Base-by-base conservation (phyloP, 1,139 yeast species). In the Suzukiozyma palmioleophila region DNA sequence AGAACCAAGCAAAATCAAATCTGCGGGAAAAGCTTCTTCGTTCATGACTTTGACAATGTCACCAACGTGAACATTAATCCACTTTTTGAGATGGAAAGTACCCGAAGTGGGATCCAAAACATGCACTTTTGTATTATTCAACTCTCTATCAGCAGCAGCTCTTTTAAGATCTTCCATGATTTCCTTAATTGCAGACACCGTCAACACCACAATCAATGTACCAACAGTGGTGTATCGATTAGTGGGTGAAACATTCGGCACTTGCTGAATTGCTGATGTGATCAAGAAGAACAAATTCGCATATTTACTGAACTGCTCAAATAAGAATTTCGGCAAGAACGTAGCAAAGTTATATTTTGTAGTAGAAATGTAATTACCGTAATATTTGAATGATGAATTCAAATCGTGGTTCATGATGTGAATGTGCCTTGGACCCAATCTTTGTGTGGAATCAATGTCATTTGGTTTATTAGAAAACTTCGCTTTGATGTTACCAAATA, bases 261-360 rank as follows among this genome's bases (percentile, higher is more conserved):
- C 97, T 59, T 94, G 99, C 66, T 94, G 99, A 50, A 94, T 92
- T 32, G 79, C 74, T 3, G 97, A 85, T 0, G 99, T 94, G 67
- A 88, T 87, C 39, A 94, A 66, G 60, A 94, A 94, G 63, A 94
- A 94, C 60, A 94, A 69, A 57, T 94, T 94, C 22, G 99, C 97
- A 59, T 94, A 94, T 60, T 92, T 94, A 46, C 97, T 86, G 62
- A 94, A 94, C 62, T 94, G 98, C 64, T 94, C 98, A 54, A 90
- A 88, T 48, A 94, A 64, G 57, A 94, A 94, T 59, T 94, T 94
- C 13, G 98, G 98, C 40, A 94, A 50, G 57, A 94, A 94, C 0
- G 98, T 94, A 25, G 95, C 96, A 44, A 81, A 64, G 59, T 92
- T 94, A 67, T 94, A 94, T 61, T 94, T 94, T n/a, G 98, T 90